Base-by-base conservation (phyloP, 1,284 basidiomycete genomes). In the Ceratobasidium sp. region DNA sequence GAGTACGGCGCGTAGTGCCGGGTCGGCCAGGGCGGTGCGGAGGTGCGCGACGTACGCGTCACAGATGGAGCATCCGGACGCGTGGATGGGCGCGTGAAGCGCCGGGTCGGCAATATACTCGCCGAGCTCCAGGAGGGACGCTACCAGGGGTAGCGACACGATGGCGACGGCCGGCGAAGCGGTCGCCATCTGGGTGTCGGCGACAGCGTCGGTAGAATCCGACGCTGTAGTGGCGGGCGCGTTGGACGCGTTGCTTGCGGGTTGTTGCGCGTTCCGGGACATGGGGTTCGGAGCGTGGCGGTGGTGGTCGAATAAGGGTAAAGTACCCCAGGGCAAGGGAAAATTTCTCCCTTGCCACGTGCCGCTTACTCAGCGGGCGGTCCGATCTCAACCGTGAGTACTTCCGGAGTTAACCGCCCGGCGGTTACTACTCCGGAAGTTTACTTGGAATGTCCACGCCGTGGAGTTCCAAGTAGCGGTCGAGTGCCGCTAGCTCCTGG, bases 401-500 rank as follows among this genome's bases (percentile, higher is more conserved):
- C 20, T 23, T 23, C 52, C 17, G 52, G 17, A 23, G 46, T 48
- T 54, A 54, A 54, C 10, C 10, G 52, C 52, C 17, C 17, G n/a
- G 52, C 52, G 17, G 52, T 54, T 54, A 54, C n/a, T 54, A 54
- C n/a, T 23, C n/a, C n/a, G 17, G 52, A 20, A 54, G n/a, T 17
- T 54, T 23, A 3, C 20, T 23, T 20, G n/a, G 52, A 54, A 23
- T 17, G 7, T n/a, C 52, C 52, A 81, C 71, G 6, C 81, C 80
- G 13, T 75, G 67, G 0, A 83, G 69, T 15, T 81, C 78, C 1
- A 83, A 78, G 76, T 84, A 84, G 15, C 74, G 20, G 44, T 84
- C 83, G 1, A 84, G 71, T 0, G 82, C 83, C 33, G 78, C 69
- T 0, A 84, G 78, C 0, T 83, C 81, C n/a, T 50, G 20, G 52